Conservation (phyloP, 352 stramenopile genomes). For the Phytophthora cactorum region DNA sequence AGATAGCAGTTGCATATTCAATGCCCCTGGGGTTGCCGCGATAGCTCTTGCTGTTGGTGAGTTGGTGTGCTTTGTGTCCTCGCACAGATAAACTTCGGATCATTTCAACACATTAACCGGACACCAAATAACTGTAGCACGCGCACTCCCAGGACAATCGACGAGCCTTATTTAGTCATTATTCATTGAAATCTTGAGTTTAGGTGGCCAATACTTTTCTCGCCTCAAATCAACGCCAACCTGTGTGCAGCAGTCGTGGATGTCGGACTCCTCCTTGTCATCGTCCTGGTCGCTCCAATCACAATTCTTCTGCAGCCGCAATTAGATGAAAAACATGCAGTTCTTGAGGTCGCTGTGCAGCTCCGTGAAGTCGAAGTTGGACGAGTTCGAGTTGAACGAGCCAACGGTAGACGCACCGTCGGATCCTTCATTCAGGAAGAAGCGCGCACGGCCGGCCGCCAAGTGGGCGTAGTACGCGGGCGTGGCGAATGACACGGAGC, state of each 20-base stretch:
- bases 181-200: constrained; percentile 19
- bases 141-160: too few species aligned
- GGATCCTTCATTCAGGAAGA: constrained; percentile 77
- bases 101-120: too few species aligned
- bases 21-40: too few species aligned
- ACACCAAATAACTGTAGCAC: too few species aligned
- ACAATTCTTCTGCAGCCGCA: constrained; percentile 1
- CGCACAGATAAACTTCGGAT: too few species aligned
- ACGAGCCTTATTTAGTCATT: constrained; percentile 1
- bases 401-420: constrained; percentile 63
- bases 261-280: neutral
- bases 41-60: too few species aligned
- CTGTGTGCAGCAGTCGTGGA: constrained; percentile 6
- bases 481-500: constrained; percentile 86
- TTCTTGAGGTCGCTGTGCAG: constrained; percentile 69
- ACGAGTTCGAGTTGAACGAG: constrained; percentile 63
- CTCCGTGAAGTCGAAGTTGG: constrained; percentile 66
- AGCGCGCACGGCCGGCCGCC: constrained; percentile 79
- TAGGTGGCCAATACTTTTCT: constrained; percentile 18
- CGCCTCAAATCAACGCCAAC: constrained; percentile 16
- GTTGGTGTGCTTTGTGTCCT: too few species aligned
- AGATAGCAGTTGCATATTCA: too few species aligned
- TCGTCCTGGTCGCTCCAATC: constrained; percentile 3
- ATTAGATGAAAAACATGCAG: constrained; percentile 74
- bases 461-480: constrained; percentile 90